Percentiles rank a stretch among this genome's conserved stretches.
Evolutionary conservation across 2,329 filamentous ascomycete species (phyloP).

Genomic region (Aspergillus phoenicis): DNA sequence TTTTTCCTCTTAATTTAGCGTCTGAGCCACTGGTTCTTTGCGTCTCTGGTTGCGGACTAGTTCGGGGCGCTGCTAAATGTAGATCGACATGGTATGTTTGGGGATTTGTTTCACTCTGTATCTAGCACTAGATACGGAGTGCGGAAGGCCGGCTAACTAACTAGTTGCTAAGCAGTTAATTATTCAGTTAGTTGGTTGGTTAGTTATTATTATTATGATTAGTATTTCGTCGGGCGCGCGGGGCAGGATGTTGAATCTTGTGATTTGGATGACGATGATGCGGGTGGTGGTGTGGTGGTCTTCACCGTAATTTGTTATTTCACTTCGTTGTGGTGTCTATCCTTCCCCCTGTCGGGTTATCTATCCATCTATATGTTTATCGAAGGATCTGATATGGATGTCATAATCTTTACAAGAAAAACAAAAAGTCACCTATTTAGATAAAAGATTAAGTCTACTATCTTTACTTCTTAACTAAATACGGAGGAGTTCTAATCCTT

Average conservation of each 20-base stretch:
- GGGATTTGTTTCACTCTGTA: background rate
- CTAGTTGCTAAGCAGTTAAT: too few species aligned
- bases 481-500: background rate
- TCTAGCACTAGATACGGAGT: too few species aligned
- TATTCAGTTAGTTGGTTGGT: too few species aligned
- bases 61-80: slow-evolving; percentile 5
- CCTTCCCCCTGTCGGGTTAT: background rate
- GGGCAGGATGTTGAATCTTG: background rate
- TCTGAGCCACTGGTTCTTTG: background rate
- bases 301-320: background rate
- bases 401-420: too few species aligned
- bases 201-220: background rate
- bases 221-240: too few species aligned
- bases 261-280: too few species aligned
- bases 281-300: background rate
- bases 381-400: background rate
- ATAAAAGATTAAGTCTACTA: background rate
- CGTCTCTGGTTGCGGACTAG: background rate
- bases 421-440: background rate
- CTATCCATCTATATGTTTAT: too few species aligned
- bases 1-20: background rate
- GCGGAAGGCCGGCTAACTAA: too few species aligned
- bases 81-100: slow-evolving; percentile 4
- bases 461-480: too few species aligned
- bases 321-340: too few species aligned